These are phyloP conservation scores for Phalaenopsis hybrid DNA, from an alignment of 116 monocot genomes.

Conservation along the genomic window DNA sequence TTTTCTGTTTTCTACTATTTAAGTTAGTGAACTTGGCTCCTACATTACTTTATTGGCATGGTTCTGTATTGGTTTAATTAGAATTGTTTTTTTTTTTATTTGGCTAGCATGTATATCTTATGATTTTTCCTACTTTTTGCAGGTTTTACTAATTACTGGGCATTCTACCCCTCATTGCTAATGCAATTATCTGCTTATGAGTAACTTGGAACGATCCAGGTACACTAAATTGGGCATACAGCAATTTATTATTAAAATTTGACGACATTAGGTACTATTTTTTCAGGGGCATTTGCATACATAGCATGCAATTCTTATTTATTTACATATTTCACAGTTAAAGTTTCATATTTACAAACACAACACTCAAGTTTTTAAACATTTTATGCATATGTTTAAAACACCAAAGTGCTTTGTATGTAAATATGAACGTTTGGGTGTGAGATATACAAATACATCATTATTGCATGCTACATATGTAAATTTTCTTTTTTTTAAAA, in stretches of 20 bases:
- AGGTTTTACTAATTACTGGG: slow-evolving; percentile 1
- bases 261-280: not conserved
- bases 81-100: not conserved
- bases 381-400: no score
- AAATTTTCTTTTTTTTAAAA: not conserved
- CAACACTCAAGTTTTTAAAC: no score
- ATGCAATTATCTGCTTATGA: not conserved
- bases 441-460: no score
- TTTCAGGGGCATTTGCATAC: no score
- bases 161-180: not conserved
- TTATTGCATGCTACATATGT: no score
- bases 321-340: no score
- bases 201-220: not conserved
- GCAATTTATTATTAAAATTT: not conserved
- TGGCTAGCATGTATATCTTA: not conserved
- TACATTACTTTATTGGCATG: not conserved
- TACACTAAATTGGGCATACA: not conserved
- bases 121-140: not conserved
- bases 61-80: not conserved
- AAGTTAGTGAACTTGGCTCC: not conserved
- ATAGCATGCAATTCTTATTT: no score
- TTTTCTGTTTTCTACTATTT: not conserved
- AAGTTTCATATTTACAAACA: no score
- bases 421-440: no score
- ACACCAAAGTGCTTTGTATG: no score